A percentile compares a stretch with the other conserved stretches of the same genome.
Evolutionary conservation across 1,284 basidiomycete species (phyloP).

Genomic region (Leccinum fuscescens): DNA sequence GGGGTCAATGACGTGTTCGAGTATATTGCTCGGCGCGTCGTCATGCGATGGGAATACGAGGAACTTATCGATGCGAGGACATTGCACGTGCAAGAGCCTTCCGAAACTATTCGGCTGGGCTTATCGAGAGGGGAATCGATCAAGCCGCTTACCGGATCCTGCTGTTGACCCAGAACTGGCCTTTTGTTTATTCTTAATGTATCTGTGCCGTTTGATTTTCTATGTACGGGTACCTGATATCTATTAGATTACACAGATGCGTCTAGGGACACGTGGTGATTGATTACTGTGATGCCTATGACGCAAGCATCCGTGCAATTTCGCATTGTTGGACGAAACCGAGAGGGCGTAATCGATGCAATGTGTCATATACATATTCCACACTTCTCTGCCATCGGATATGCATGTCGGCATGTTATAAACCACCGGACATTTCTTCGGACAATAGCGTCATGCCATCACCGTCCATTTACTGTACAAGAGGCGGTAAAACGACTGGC

Average conservation of each 20-base stretch:
- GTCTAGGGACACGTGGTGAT: neutral
- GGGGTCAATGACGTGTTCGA: slow-evolving; percentile 69
- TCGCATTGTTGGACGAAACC: neutral
- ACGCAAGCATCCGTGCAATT: neutral
- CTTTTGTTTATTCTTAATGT: slow-evolving; percentile 16
- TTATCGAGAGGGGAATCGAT: slow-evolving; percentile 11
- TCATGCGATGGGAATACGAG: slow-evolving; percentile 60
- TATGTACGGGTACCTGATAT: neutral
- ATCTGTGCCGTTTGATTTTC: neutral
- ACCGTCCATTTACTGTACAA: neutral
- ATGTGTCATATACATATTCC: neutral
- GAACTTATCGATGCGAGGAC: slow-evolving; percentile 38
- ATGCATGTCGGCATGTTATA: neutral
- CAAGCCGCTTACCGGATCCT: slow-evolving; percentile 11
- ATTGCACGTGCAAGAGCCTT: slow-evolving; percentile 18
- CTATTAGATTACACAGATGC: neutral
- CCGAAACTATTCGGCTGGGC: slow-evolving; percentile 28
- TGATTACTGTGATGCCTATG: neutral
- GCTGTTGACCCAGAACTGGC: slow-evolving; percentile 15
- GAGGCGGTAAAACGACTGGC: neutral
- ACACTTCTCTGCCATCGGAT: neutral
- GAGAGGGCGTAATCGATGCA: neutral
- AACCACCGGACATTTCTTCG: neutral
- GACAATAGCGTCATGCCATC: neutral
- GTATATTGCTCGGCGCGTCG: slow-evolving; percentile 61